Percentiles rank a stretch among this genome's conserved stretches.
These are phyloP conservation scores for Datura wrightii DNA, from an alignment of 257 asterid species.

Conservation along the genomic window DNA sequence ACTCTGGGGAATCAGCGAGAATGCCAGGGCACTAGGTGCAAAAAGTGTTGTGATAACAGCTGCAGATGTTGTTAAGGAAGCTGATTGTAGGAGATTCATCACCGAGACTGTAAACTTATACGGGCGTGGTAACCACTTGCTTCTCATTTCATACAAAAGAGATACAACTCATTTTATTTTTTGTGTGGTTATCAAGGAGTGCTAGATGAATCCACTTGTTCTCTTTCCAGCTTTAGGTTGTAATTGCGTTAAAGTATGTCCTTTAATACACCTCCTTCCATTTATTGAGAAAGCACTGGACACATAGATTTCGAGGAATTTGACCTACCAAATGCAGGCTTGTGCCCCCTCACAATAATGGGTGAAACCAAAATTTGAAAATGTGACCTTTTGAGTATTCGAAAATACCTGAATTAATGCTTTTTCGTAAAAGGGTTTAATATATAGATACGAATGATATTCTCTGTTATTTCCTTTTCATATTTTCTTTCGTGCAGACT, in stretches of 20 bases:
- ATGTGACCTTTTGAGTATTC: neutral
- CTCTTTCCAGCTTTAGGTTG: neutral
- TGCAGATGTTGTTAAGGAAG: conserved; percentile 97
- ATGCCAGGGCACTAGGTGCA: conserved; percentile 70
- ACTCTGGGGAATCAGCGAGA: conserved; percentile 77
- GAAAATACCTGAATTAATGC: neutral
- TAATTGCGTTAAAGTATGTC: neutral
- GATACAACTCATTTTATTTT: too few relatives aligned
- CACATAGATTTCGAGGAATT: neutral
- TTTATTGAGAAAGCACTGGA: neutral
- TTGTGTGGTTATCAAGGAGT: neutral
- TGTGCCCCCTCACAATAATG: neutral
- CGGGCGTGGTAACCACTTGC: conserved; percentile 58
- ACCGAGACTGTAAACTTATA: conserved; percentile 62
- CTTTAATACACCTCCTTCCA: neutral
- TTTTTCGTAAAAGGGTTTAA: too few relatives aligned
- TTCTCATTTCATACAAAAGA: too few relatives aligned
- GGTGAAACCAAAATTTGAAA: neutral
- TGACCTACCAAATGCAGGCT: neutral
- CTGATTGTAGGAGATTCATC: conserved; percentile 82
- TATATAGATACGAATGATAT: too few relatives aligned
- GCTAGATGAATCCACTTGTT: neutral
- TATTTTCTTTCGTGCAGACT: neutral
- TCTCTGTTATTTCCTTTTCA: neutral
- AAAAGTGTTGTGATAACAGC: conserved; percentile 69